phyloP scores from a whole-genome alignment of 2,329 filamentous ascomycete species.

The Curvularia hawaiiensis region DNA sequence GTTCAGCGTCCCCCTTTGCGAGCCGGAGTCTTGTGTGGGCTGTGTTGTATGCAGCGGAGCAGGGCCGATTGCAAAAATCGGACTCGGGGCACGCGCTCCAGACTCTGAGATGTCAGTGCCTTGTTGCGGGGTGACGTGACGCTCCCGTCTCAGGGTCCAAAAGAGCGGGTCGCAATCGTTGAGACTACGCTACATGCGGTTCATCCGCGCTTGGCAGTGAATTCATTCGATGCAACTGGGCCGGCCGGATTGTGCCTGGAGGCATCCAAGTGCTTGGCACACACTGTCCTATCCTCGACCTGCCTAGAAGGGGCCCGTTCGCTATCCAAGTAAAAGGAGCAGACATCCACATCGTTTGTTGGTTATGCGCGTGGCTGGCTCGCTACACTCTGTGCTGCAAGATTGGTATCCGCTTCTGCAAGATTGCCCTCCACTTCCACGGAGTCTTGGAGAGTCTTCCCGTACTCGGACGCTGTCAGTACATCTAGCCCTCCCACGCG shows the following conservation, averaged over 20 bases:
- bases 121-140: conserved; percentile 2
- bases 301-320: conserved; percentile 11
- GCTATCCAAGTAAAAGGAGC: not conserved
- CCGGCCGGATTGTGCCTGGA: not conserved
- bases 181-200: conserved; percentile 1
- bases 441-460: not conserved
- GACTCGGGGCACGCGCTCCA: not conserved
- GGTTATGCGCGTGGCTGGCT: not conserved
- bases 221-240: not conserved
- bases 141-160: conserved; percentile 13
- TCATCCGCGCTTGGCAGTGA: not conserved
- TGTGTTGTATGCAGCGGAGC: not conserved
- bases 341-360: not conserved
- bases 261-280: conserved; percentile 8
- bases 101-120: not conserved
- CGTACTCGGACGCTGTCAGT: not conserved
- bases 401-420: not conserved
- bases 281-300: conserved; percentile 3
- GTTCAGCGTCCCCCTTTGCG: not conserved
- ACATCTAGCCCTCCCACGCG: not conserved
- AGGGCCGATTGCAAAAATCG: conserved; percentile 1
- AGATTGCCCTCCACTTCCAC: not conserved
- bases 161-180: conserved; percentile 2
- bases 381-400: not conserved
- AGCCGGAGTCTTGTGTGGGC: not conserved